Evolutionary conservation across 2,329 filamentous ascomycete genomes (phyloP), one percentile per base, ranked within the genome.

Genomic region (Penicillium sclerotiorum): DNA sequence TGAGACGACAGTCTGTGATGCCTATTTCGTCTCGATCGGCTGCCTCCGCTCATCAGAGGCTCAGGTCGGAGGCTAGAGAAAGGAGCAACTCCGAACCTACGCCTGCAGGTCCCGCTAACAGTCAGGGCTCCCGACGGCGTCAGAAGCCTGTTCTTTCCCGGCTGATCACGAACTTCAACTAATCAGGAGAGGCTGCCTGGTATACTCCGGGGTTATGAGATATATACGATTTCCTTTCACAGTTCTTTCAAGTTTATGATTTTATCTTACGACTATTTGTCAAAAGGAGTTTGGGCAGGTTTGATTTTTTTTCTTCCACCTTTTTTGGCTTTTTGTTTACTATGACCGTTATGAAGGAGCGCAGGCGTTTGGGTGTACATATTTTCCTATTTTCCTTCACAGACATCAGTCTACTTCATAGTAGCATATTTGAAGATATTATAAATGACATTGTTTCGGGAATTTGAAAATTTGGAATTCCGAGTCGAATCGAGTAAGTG

Each of bases 141-240:
- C 61, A 66, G 25, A 72, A 69, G 41, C 69, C 69, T 13, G 65
- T 68, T 8, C 47, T 72, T 21, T 67, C 69, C 21, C 62, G 62
- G 39, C 47, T 72, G 45, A 64, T 72, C 45, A 72, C 69, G 21
- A 68, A 68, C 45, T 65, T 69, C 38, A 50, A 57, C 23, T 63
- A 56, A 58, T 27, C 15, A 15, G 43, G 46, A 25, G 30, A 15
- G 9, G 33, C 17, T 44, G 44, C 33, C 11, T 0, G 25, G 17
- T 25, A 41, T 46, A 38, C 46, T 27, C 36, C 42, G 35, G 39
- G 20, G 13, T 20, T 42, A 41, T 20, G 6, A 22, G 8, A 4
- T 5, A 27, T 20, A 11, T 11, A 40, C 43, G 32, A 23, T 47
- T 17, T 15, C 25, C 33, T 32, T 23, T 36, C 17, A 15, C 25